phyloP scores from a whole-genome alignment of 2,329 filamentous ascomycete species.

The Fusarium sp. region DNA sequence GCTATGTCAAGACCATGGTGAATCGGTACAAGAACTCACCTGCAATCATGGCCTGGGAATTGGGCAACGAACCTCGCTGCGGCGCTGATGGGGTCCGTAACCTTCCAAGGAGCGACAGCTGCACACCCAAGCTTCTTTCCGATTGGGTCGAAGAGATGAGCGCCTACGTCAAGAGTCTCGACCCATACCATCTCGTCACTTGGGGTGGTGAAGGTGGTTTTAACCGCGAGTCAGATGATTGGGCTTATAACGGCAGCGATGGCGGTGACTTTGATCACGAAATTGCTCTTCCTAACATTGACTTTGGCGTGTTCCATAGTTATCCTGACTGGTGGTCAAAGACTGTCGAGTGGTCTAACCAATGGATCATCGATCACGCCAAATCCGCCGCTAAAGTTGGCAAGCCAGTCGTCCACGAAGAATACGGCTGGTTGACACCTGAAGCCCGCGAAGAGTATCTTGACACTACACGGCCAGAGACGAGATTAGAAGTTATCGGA shows the following conservation, averaged over 20 bases:
- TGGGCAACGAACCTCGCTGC: slow-evolving; percentile 70
- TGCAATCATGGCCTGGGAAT: slow-evolving; percentile 65
- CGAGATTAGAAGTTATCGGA: slow-evolving; percentile 59
- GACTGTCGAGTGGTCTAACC: slow-evolving; percentile 63
- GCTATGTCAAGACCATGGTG: slow-evolving; percentile 59
- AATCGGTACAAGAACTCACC: slow-evolving; percentile 58
- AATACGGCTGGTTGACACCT: slow-evolving; percentile 59
- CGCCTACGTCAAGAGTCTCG: slow-evolving; percentile 71
- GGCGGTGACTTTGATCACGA: slow-evolving; percentile 68
- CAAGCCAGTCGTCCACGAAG: slow-evolving; percentile 66
- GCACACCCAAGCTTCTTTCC: slow-evolving; percentile 66
- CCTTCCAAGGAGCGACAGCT: slow-evolving; percentile 56
- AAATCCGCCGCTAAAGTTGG: slow-evolving; percentile 51
- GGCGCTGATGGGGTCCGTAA: slow-evolving; percentile 32
- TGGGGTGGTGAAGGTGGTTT: slow-evolving; percentile 71
- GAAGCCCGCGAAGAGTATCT: slow-evolving; percentile 57
- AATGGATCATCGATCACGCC: slow-evolving; percentile 68
- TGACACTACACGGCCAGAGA: slow-evolving; percentile 55
- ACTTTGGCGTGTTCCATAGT: slow-evolving; percentile 67
- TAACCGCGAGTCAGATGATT: slow-evolving; percentile 57
- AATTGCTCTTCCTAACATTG: slow-evolving; percentile 56
- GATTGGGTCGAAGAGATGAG: slow-evolving; percentile 69
- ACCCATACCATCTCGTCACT: slow-evolving; percentile 70
- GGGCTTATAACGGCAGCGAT: slow-evolving; percentile 60
- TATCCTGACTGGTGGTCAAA: slow-evolving; percentile 70